Evolutionary conservation across 1,284 basidiomycete genomes (phyloP).

Genomic region (Ceratobasidium sp.): DNA sequence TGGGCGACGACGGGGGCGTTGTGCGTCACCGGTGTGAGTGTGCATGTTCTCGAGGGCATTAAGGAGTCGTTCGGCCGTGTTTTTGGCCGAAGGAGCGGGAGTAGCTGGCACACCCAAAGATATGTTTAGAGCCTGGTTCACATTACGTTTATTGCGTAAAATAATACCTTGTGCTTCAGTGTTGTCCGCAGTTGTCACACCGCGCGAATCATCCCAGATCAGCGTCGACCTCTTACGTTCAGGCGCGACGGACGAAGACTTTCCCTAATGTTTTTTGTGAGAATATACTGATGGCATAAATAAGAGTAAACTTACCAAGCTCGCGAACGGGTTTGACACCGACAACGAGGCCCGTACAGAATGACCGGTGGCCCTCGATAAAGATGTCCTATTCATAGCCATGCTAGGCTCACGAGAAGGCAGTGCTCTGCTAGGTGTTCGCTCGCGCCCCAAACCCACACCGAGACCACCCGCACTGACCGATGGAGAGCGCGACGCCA

Average conservation of each 20-base stretch:
- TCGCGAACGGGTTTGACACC: conserved; percentile 34
- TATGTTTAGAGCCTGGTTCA: background rate
- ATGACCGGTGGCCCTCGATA: conserved; percentile 26
- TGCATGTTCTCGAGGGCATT: conserved; percentile 39
- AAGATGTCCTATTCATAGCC: background rate
- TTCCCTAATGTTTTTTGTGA: conserved; percentile 15
- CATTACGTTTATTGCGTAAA: conserved; percentile 18
- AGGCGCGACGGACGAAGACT: conserved; percentile 25
- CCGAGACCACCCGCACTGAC: conserved; percentile 2
- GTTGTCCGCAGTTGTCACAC: conserved; percentile 15
- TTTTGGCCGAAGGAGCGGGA: conserved; percentile 21
- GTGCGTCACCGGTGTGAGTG: conserved; percentile 31
- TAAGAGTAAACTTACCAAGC: conserved; percentile 9
- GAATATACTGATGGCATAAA: background rate
- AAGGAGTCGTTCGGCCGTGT: conserved; percentile 33
- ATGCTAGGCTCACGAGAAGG: conserved; percentile 14
- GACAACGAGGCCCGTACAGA: conserved; percentile 15
- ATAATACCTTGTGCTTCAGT: conserved; percentile 12
- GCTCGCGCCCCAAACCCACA: conserved; percentile 29
- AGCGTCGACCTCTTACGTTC: conserved; percentile 26
- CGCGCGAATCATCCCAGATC: conserved; percentile 27
- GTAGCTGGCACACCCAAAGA: background rate
- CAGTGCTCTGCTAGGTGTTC: conserved; percentile 15
- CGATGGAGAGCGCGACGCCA: conserved; percentile 30
- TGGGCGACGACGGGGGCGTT: conserved; percentile 37